phyloP scores from a whole-genome alignment of 805 yeast species.

The Lipomyces kockii region DNA sequence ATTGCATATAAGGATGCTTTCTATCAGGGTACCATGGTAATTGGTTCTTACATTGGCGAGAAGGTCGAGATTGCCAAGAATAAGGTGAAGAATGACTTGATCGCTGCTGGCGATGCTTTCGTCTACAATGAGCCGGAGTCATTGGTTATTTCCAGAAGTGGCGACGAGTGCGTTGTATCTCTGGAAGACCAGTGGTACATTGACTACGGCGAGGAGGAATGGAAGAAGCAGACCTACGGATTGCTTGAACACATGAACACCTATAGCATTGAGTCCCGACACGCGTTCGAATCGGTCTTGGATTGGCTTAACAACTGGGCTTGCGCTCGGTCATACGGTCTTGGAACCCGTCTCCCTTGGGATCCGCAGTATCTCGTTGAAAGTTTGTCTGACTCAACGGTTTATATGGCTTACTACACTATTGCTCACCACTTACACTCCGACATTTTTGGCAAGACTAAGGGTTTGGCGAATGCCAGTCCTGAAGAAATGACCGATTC shows the following conservation, averaged over 20 bases:
- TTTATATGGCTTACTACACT: slow-evolving; percentile 94
- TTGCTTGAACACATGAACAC: slow-evolving; percentile 78
- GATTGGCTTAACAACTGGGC: slow-evolving; percentile 99
- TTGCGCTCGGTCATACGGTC: slow-evolving; percentile 92
- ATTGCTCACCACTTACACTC: slow-evolving; percentile 82
- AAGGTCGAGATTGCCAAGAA: slow-evolving; percentile 91
- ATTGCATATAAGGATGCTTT: slow-evolving; percentile 94
- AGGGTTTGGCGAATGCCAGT: slow-evolving; percentile 73
- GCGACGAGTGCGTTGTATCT: slow-evolving; percentile 95
- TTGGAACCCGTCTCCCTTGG: slow-evolving; percentile 96
- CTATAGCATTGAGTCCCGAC: slow-evolving; percentile 78
- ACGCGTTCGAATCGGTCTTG: slow-evolving; percentile 91
- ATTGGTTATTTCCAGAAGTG: slow-evolving; percentile 87
- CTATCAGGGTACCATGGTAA: slow-evolving; percentile 81
- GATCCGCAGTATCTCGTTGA: slow-evolving; percentile 91
- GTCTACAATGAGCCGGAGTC: slow-evolving; percentile 95
- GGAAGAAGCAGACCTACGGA: slow-evolving; percentile 83
- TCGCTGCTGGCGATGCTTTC: slow-evolving; percentile 79
- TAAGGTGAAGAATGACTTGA: slow-evolving; percentile 79
- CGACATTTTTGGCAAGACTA: slow-evolving; percentile 78
- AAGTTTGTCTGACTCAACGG: slow-evolving; percentile 92
- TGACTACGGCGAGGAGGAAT: slow-evolving; percentile 92
- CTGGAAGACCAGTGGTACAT: slow-evolving; percentile 98
- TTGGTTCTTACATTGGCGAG: slow-evolving; percentile 85
- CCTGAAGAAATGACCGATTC: slow-evolving; percentile 90